Percentiles rank a stretch among this genome's conserved stretches.
These are phyloP conservation scores for Trichoderma guizhouense DNA, from an alignment of 2,329 filamentous ascomycete genomes.

Conservation along the genomic window DNA sequence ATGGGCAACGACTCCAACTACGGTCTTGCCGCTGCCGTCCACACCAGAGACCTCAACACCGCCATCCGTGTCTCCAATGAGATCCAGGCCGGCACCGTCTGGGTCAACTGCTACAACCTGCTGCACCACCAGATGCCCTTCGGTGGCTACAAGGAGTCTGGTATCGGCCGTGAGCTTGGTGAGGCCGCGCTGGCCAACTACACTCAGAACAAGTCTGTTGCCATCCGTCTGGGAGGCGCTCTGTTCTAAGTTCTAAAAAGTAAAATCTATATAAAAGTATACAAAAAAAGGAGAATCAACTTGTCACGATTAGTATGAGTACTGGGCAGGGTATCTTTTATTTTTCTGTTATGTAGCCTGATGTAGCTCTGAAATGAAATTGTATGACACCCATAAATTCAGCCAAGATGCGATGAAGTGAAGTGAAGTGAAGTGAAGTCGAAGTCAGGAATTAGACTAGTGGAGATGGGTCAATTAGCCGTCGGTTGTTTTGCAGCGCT, in stretches of 20 bases:
- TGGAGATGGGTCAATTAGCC: not conserved
- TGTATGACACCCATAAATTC: not conserved
- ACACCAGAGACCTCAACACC: slow-evolving; percentile 79
- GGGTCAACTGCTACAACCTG: slow-evolving; percentile 65
- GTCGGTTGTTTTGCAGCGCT: not conserved
- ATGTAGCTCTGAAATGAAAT: slow-evolving; percentile 13
- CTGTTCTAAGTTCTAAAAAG: slow-evolving; percentile 19
- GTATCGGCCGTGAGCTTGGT: slow-evolving; percentile 73
- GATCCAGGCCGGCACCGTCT: slow-evolving; percentile 66
- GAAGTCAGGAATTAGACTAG: not conserved
- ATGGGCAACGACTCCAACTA: slow-evolving; percentile 74
- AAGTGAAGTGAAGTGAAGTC: not conserved
- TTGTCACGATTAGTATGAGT: slow-evolving; percentile 16
- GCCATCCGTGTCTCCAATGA: slow-evolving; percentile 75
- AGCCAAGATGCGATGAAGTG: not conserved
- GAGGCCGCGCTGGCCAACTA: slow-evolving; percentile 66
- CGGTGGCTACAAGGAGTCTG: slow-evolving; percentile 74
- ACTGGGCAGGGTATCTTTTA: not conserved
- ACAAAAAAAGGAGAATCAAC: slow-evolving; percentile 6
- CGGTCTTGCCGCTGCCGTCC: slow-evolving; percentile 78
- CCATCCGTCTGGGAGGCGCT: slow-evolving; percentile 39
- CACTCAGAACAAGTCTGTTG: slow-evolving; percentile 65
- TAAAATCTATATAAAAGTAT: not conserved
- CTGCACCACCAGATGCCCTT: slow-evolving; percentile 66
- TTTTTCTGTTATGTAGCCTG: slow-evolving; percentile 5